Conservation (phyloP, 2,329 filamentous ascomycete genomes). For the Exserohilum rostratum region DNA sequence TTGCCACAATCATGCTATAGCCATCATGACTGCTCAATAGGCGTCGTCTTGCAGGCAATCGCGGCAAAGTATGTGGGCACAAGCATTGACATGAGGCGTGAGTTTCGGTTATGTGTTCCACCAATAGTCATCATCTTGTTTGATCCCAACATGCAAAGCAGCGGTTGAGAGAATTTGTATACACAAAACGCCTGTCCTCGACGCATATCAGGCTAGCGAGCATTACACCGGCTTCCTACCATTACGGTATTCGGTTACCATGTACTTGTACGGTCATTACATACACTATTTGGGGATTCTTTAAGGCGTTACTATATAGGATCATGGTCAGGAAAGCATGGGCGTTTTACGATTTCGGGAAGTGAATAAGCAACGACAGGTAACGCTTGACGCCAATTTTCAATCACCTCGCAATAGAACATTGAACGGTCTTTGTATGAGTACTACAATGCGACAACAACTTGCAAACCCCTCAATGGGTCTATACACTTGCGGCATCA, state of each 20-base stretch:
- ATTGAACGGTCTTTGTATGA: constrained; percentile 5
- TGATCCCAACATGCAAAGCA: not conserved
- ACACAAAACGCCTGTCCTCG: not conserved
- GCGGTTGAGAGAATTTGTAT: not conserved
- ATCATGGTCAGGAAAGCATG: not conserved
- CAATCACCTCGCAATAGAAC: not conserved
- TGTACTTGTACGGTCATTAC: constrained; percentile 9
- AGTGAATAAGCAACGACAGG: not conserved
- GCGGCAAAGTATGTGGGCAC: not conserved
- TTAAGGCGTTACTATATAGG: not conserved
- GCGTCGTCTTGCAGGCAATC: not conserved
- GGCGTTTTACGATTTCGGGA: not conserved
- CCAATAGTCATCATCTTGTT: not conserved
- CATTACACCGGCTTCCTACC: not conserved
- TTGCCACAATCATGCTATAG: not conserved
- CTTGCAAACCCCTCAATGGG: not conserved
- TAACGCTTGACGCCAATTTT: not conserved
- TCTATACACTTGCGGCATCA: not conserved
- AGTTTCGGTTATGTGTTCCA: not conserved
- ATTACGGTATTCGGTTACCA: not conserved
- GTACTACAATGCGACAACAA: not conserved
- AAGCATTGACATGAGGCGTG: too few species aligned
- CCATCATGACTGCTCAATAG: not conserved
- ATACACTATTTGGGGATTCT: not conserved
- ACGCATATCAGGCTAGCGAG: not conserved